Evolutionary conservation across 345 rosid species (phyloP).

Genomic region (Clarkia xantiana): DNA sequence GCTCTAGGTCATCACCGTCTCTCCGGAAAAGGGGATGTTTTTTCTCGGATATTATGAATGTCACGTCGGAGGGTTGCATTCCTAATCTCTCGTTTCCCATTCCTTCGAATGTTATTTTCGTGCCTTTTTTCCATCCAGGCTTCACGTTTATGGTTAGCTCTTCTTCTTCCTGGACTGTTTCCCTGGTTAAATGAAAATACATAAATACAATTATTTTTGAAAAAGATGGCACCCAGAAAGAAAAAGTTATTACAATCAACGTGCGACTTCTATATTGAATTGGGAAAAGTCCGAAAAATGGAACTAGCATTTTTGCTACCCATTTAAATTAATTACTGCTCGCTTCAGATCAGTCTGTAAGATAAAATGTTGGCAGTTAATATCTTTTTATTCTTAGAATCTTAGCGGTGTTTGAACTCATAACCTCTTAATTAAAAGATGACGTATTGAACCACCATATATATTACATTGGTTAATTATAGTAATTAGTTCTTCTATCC

Average conservation of each 20-base stretch:
- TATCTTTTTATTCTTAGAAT: too few relatives aligned
- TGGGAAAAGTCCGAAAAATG: too few relatives aligned
- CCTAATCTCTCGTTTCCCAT: slow-evolving; percentile 62
- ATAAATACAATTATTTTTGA: background rate
- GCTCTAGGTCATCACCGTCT: slow-evolving; percentile 53
- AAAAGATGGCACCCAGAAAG: too few relatives aligned
- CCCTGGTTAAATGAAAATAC: slow-evolving; percentile 13
- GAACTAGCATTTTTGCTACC: too few relatives aligned
- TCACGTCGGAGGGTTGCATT: slow-evolving; percentile 43
- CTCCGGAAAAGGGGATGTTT: slow-evolving; percentile 37
- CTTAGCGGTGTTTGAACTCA: too few relatives aligned
- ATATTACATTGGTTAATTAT: too few relatives aligned
- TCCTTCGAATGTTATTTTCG: slow-evolving; percentile 71
- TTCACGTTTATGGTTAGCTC: slow-evolving; percentile 48
- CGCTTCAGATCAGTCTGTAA: too few relatives aligned
- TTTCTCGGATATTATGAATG: slow-evolving; percentile 48
- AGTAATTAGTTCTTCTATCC: too few relatives aligned
- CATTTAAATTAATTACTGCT: too few relatives aligned
- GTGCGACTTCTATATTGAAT: background rate
- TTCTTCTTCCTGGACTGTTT: slow-evolving; percentile 46
- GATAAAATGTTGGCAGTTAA: too few relatives aligned
- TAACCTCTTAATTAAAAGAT: too few relatives aligned
- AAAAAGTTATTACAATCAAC: background rate
- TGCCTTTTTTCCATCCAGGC: slow-evolving; percentile 84
- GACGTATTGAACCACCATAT: too few relatives aligned